Evolutionary conservation across 495 filamentous ascomycete species (phyloP).

Genomic region (Penicillium goetzii): DNA sequence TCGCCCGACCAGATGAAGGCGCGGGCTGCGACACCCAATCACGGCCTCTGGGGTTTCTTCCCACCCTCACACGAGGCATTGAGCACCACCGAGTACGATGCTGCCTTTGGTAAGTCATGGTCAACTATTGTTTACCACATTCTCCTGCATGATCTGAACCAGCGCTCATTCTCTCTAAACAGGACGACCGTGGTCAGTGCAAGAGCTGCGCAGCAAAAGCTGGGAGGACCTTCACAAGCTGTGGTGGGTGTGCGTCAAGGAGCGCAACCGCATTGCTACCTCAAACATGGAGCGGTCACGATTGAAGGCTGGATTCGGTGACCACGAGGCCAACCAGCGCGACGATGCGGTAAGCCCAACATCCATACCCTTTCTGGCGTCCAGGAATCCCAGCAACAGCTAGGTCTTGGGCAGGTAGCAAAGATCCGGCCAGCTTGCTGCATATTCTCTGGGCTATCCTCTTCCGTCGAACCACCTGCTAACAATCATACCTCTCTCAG

Average conservation of each 20-base stretch:
- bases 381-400: background rate
- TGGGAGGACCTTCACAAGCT: conserved; percentile 92
- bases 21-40: conserved; percentile 61
- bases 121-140: background rate
- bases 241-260: conserved; percentile 95
- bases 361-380: background rate
- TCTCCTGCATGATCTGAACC: background rate
- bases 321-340: conserved; percentile 61
- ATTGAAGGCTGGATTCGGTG: conserved; percentile 68
- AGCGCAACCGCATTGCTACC: conserved; percentile 89
- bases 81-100: conserved; percentile 67
- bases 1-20: conserved; percentile 46
- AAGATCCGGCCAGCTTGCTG: background rate
- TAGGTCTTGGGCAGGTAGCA: background rate
- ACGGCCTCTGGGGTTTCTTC: conserved; percentile 97
- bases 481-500: conserved; percentile 41
- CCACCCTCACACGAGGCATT: conserved; percentile 63
- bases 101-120: conserved; percentile 61
- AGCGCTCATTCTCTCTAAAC: conserved; percentile 23
- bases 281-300: conserved; percentile 65
- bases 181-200: conserved; percentile 83
- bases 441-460: background rate
- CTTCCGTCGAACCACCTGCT: conserved; percentile 2
- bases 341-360: conserved; percentile 62
- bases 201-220: conserved; percentile 83